A percentile compares a stretch with the other conserved stretches of the same genome.
These are phyloP conservation scores for Fusarium sp. DNA, from an alignment of 2,329 filamentous ascomycete species.

Conservation along the genomic window DNA sequence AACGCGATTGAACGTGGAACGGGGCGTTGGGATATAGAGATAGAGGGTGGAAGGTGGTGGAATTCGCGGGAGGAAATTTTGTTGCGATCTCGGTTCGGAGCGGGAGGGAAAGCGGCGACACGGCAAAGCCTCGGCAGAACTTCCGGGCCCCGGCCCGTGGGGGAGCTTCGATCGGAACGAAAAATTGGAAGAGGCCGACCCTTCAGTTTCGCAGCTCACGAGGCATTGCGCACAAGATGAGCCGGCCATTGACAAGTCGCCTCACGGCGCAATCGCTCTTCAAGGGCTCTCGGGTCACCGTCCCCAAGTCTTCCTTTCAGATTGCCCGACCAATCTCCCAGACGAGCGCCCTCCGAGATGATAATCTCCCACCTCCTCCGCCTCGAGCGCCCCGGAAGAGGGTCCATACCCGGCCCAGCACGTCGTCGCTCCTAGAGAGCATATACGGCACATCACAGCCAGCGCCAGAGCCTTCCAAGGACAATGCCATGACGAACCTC, in stretches of 20 bases:
- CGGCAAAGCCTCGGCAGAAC: constrained; percentile 55
- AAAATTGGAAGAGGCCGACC: constrained; percentile 48
- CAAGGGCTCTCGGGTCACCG: constrained; percentile 43
- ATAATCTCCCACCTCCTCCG: constrained; percentile 40
- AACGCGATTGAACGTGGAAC: constrained; percentile 46
- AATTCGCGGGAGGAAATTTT: constrained; percentile 57
- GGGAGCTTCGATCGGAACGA: constrained; percentile 32
- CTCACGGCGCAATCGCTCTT: constrained; percentile 59
- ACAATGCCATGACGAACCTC: constrained; percentile 54
- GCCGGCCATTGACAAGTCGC: constrained; percentile 60
- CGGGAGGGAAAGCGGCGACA: constrained; percentile 54
- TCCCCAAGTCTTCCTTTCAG: constrained; percentile 40
- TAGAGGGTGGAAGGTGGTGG: constrained; percentile 48
- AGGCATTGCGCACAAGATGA: constrained; percentile 60
- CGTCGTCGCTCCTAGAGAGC: constrained; percentile 53
- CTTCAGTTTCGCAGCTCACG: constrained; percentile 32
- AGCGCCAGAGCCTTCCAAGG: constrained; percentile 32
- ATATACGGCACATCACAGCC: constrained; percentile 52
- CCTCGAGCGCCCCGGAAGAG: constrained; percentile 40
- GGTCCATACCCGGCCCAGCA: constrained; percentile 45
- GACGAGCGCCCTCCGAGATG: constrained; percentile 52
- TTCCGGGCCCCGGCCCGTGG: constrained; percentile 16
- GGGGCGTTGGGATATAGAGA: constrained; percentile 46
- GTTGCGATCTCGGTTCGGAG: constrained; percentile 56
- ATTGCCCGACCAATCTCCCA: constrained; percentile 58